Conservation (phyloP, 176 grass and related monocot species). For the Themeda triandra region DNA sequence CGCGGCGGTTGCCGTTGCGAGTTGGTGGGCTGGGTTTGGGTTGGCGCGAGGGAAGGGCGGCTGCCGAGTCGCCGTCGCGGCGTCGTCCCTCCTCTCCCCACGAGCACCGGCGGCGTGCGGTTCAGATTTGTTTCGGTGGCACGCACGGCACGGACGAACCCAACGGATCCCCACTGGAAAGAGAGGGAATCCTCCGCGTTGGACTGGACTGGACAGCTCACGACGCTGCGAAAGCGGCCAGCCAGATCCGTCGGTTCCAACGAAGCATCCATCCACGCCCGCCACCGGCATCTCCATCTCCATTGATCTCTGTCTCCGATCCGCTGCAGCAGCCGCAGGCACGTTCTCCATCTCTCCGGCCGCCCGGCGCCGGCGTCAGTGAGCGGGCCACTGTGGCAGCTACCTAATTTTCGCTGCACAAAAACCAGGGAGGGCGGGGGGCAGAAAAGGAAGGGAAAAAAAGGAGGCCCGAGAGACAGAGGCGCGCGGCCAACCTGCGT, state of each 20-base stretch:
- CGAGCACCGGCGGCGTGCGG: no score
- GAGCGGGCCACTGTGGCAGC: background rate
- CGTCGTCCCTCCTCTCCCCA: background rate
- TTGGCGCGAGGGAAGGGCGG: background rate
- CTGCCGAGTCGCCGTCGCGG: background rate
- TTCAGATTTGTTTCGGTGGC: no score
- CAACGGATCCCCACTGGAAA: background rate
- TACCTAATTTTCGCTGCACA: background rate
- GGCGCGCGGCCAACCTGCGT: constrained; percentile 26
- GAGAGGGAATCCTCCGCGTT: background rate
- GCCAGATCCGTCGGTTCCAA: background rate
- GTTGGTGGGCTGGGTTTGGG: background rate
- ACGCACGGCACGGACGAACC: no score
- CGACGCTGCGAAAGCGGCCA: background rate
- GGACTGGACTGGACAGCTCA: background rate
- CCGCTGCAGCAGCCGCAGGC: background rate
- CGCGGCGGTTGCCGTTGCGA: background rate
- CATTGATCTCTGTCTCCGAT: background rate
- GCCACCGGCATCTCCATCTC: background rate
- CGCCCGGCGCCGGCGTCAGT: background rate
- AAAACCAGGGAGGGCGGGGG: background rate
- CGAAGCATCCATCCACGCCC: background rate
- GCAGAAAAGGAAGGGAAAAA: background rate
- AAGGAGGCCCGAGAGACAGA: background rate
- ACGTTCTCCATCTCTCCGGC: background rate